Evolutionary conservation across 768 basidiomycete genomes (phyloP).

Genomic region (Trametes cingulata): DNA sequence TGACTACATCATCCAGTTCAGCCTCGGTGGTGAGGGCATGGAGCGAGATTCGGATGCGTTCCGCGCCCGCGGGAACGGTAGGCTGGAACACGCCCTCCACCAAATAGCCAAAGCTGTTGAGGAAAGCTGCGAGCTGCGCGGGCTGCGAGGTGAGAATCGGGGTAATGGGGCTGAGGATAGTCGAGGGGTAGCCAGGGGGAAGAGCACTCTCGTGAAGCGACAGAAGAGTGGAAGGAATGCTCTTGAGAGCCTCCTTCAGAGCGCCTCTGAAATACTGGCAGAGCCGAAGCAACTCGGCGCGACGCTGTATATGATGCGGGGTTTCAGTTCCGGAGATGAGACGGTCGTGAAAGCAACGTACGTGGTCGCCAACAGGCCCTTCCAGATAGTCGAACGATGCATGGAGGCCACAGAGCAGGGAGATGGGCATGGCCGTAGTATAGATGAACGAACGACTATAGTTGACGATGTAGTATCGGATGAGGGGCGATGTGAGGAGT

Average conservation of each 20-base stretch:
- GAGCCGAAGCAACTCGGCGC: neutral
- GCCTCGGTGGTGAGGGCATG: constrained; percentile 21
- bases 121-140: constrained; percentile 12
- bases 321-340: neutral
- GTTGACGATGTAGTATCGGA: constrained; percentile 15
- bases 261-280: constrained; percentile 9
- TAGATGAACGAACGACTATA: constrained; percentile 18
- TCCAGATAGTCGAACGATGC: constrained; percentile 14
- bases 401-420: constrained; percentile 12
- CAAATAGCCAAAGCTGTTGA: constrained; percentile 15
- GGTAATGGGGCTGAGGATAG: constrained; percentile 19
- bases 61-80: constrained; percentile 20
- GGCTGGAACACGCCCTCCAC: constrained; percentile 17
- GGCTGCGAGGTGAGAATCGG: constrained; percentile 14
- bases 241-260: constrained; percentile 2
- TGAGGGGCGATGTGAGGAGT: constrained; percentile 13
- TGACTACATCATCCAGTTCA: constrained; percentile 28
- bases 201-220: constrained; percentile 3
- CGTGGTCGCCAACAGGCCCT: constrained; percentile 15
- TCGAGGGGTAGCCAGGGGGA: constrained; percentile 7
- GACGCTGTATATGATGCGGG: neutral
- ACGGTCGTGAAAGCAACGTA: neutral
- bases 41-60: constrained; percentile 21
- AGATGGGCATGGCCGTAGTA: constrained; percentile 16
- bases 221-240: constrained; percentile 11